Base-by-base conservation (phyloP, 345 rosid species). In the Aurinia saxatilis region DNA sequence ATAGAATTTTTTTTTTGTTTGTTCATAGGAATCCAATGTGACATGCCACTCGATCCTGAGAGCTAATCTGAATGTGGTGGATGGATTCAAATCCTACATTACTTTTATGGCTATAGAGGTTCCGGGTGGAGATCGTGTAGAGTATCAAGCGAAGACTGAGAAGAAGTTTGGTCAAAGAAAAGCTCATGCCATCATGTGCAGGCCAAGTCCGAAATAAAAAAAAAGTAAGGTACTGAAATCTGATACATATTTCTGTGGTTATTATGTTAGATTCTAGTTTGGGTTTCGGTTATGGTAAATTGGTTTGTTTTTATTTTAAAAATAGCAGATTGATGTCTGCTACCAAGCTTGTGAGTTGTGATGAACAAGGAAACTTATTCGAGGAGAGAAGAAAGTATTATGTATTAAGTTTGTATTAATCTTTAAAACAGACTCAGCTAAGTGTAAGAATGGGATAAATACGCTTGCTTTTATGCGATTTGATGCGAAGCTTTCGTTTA, bases 91-190 rank as follows among this genome's bases (percentile, higher is more conserved):
- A 33, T 30, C 11, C 2, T 63, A 50, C 33, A 63, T 63, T 27
- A 50, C 59, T n/a, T 63, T 63, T 19, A 50, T 50, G 68, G 50
- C 68, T 63, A 63, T 13, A 39, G 59, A 63, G 59, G n/a, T 15
- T 39, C 40, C 31, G 0, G 34, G 31, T 19, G 68, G 33, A 51
- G 40, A 39, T 13, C 50, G 18, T 39, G 59, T 63, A 19, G 68
- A 50, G 59, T 63, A 50, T 39, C 68, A 63, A 50, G 67, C 37
- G 15, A 63, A 63, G 37, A 27, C 49, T 17, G 67, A 63, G 67
- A 47, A 44, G 19, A 63, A 17, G 58, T 6, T 29, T 50, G 8
- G 14, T n/a, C 58, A 63, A 63, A 6, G n/a, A 13, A 63, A 38
- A 12, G 3, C 18, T 39, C 57, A 39, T 38, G 49, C 5, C 19